Conservation (phyloP, 164 flowering plant species). For the Euptelea pleiosperma region DNA sequence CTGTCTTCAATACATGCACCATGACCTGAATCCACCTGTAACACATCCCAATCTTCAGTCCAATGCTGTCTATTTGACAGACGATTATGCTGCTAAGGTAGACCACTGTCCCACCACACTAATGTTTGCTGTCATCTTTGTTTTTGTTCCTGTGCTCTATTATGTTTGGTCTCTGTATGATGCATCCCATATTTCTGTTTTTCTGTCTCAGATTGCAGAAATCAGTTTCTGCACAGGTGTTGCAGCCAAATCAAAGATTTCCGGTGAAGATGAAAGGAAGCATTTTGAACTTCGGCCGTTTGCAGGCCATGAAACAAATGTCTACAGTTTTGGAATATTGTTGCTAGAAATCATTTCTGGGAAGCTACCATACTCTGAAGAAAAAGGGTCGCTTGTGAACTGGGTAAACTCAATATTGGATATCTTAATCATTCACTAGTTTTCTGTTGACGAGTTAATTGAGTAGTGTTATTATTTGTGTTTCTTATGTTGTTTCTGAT, state of each 20-base stretch:
- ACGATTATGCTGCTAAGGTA: slow-evolving; percentile 97
- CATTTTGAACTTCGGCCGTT: slow-evolving; percentile 34
- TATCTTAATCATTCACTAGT: neutral
- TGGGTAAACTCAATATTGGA: slow-evolving; percentile 48
- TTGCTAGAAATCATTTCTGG: slow-evolving; percentile 90
- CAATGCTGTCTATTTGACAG: slow-evolving; percentile 49
- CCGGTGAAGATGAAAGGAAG: slow-evolving; percentile 30
- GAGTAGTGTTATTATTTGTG: too few relatives aligned
- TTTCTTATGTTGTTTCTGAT: slow-evolving; percentile 6
- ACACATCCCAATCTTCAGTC: slow-evolving; percentile 54
- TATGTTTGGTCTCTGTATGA: neutral
- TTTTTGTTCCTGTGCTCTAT: neutral
- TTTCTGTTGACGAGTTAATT: neutral
- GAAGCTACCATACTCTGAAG: slow-evolving; percentile 60
- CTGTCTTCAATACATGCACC: slow-evolving; percentile 90
- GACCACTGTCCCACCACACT: neutral
- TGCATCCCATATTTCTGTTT: neutral
- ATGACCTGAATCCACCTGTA: slow-evolving; percentile 77
- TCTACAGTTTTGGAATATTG: slow-evolving; percentile 72
- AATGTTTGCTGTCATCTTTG: neutral
- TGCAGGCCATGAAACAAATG: slow-evolving; percentile 56
- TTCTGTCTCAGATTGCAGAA: slow-evolving; percentile 56
- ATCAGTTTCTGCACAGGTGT: slow-evolving; percentile 34
- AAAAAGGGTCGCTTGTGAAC: slow-evolving; percentile 50
- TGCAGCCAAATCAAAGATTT: slow-evolving; percentile 26